Base-by-base conservation (phyloP, 192 early-diverging fungal genomes). In the Backusella macrospora region DNA sequence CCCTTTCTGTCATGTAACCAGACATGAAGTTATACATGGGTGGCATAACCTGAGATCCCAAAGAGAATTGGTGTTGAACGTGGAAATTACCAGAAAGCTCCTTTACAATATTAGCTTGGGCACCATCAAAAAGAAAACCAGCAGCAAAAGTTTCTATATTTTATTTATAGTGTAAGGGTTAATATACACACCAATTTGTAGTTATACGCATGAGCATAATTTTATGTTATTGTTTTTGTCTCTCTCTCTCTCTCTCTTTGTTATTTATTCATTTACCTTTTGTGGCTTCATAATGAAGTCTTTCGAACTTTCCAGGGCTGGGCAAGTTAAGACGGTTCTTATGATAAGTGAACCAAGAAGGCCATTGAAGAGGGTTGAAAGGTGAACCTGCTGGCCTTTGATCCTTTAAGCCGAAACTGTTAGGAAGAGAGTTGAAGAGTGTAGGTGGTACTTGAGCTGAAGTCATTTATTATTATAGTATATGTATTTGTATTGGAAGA, bases 61-160 rank as follows among this genome's bases (percentile, higher is more conserved):
- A 91, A 43, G 91, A 85, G 80, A 99, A 92, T 46, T 91, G 90
- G 87, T 99, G 98, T 38, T 93, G 90, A 47, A 96, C 93, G 74
- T 98, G 95, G 86, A 99, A 98, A 86, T 95, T 95, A 59, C 86
- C 92, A 70, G 94, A 95, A 78, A 98, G 82, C n/a, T 95, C 88
- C 76, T 96, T 97, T 29, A 92, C 89, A 72, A 99, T 86, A 73
- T 99, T 96, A 65, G 96, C 94, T 71, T 95, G 94, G 6, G 92
- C 97, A 72, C 98, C 98, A 71, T 99, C 96, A 78, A 99, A 94
- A 74, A 95, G 81, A 81, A 92, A 91, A 82, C 94, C 91, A 21
- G 95, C 92, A 76, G 93, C 84, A 81, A 97, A 92, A 21, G 92
- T 89, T 65, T 82, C 91, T 96, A 76, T 34, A 34, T 34, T 64